Evolutionary conservation across 345 rosid genomes (phyloP), one percentile per base, ranked within the genome.

Genomic region (Linum tenue): DNA sequence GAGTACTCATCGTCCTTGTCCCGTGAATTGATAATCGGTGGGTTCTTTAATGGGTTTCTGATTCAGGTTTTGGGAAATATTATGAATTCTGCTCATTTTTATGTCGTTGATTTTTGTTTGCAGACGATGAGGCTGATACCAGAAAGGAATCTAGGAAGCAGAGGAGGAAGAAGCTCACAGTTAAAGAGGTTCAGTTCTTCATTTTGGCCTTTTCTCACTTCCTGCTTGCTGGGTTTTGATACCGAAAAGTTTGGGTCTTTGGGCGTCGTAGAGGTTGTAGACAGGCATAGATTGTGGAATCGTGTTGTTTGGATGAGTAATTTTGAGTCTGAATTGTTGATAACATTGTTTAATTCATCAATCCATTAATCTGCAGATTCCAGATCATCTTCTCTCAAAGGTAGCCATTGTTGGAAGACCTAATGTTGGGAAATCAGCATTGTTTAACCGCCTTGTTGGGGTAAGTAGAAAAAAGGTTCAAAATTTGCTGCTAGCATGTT

Each of bases 371-470:
- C n/a, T 80, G 78, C 85, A 87, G 95, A 82, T 89, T 61, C 90
- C 95, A 58, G 97, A 92, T 71, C 84, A 80, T 82, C 84, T 92
- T 70, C 91, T 92, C 56, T 89, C 88, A 9, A 83, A 75, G 71
- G 91, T 92, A 71, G 85, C 98, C 8, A 87, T 92, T 42, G 88
- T 92, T 81, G 98, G 98, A 75, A 82, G 96, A 81, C 98, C 98
- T 2, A 92, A 92, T 68, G 98, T 92, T 48, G 98, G 98, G 39
- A 92, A 92, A 82, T 92, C 96, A 44, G 98, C 98, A 43, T 75
- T 92, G 39, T 92, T 92, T 70, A 92, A 92, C 77, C 92, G 98
- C 64, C 91, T 89, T 73, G 96, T 92, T 67, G 98, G 98, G 85
- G 98, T 89, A 76, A 58, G 60, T 56, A 40, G 48, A 55, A 55